These are phyloP conservation scores for Leishmania braziliensis DNA, from an alignment of 208 protist species.

Conservation along the genomic window DNA sequence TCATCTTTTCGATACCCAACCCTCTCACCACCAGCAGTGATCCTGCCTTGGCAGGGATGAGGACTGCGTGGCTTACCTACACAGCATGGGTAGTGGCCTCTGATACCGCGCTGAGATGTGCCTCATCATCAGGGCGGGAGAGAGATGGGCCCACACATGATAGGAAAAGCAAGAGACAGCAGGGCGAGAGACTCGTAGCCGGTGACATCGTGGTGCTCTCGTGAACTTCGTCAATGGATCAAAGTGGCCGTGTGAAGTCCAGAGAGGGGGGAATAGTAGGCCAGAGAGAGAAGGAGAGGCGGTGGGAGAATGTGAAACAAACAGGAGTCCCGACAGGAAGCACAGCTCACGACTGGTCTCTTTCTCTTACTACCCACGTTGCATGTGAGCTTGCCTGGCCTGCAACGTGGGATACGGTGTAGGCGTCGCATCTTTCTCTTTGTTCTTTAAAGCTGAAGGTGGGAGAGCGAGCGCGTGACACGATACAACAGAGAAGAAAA, in stretches of 20 bases:
- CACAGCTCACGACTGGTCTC: not conserved
- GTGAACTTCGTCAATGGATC: not conserved
- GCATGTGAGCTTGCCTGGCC: not conserved
- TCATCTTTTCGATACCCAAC: too few species aligned
- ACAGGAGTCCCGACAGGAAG: not conserved
- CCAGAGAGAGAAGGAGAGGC: conserved; percentile 9
- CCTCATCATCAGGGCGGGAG: too few species aligned
- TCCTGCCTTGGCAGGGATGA: too few species aligned
- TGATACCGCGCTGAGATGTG: too few species aligned
- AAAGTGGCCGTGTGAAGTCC: not conserved
- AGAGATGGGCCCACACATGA: not conserved
- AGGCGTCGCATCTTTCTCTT: not conserved
- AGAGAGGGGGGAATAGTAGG: not conserved
- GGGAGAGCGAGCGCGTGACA: not conserved
- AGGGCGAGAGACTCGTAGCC: not conserved
- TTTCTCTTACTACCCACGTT: not conserved
- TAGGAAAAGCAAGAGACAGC: not conserved
- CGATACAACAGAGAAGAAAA: not conserved
- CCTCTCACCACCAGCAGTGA: too few species aligned
- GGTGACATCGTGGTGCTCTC: not conserved
- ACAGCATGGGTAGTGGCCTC: too few species aligned
- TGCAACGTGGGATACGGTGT: not conserved
- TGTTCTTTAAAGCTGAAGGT: not conserved
- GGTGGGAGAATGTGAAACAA: conserved; percentile 13
- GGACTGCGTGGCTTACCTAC: too few species aligned